These are phyloP conservation scores for Huntiella bhutanensis DNA, from an alignment of 2,329 filamentous ascomycete species.

Conservation along the genomic window DNA sequence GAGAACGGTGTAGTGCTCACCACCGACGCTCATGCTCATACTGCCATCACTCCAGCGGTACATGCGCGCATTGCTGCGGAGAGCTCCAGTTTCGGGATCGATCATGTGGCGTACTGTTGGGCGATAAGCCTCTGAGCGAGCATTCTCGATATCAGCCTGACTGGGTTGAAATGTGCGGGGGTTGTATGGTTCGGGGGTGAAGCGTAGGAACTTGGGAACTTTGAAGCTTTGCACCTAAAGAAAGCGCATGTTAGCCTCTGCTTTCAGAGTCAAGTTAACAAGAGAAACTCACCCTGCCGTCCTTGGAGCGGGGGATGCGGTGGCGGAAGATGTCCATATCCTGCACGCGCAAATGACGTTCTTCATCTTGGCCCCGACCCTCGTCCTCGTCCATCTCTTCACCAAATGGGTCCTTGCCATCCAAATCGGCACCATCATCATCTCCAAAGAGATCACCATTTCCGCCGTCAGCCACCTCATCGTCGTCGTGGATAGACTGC, in stretches of 20 bases:
- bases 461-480: conserved; percentile 14
- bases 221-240: conserved; percentile 12
- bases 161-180: conserved; percentile 45
- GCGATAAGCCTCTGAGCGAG: conserved; percentile 35
- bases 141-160: conserved; percentile 34
- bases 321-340: conserved; percentile 50
- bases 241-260: conserved; percentile 1
- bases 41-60: conserved; percentile 67
- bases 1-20: conserved; percentile 56
- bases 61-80: conserved; percentile 58
- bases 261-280: neutral
- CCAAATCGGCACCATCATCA: conserved; percentile 12
- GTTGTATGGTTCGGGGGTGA: conserved; percentile 49
- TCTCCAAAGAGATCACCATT: conserved; percentile 13
- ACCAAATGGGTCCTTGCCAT: conserved; percentile 7
- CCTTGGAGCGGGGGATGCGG: conserved; percentile 48
- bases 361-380: conserved; percentile 5
- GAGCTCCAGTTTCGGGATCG: conserved; percentile 42
- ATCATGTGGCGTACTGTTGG: conserved; percentile 51
- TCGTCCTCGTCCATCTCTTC: conserved; percentile 10
- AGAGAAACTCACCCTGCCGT: conserved; percentile 41
- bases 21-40: conserved; percentile 54
- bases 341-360: conserved; percentile 36
- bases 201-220: conserved; percentile 52
- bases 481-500: conserved; percentile 30